A percentile compares a stretch with the other conserved stretches of the same genome.
Evolutionary conservation across 805 yeast species (phyloP).

Genomic region (Candida jianshihensis): DNA sequence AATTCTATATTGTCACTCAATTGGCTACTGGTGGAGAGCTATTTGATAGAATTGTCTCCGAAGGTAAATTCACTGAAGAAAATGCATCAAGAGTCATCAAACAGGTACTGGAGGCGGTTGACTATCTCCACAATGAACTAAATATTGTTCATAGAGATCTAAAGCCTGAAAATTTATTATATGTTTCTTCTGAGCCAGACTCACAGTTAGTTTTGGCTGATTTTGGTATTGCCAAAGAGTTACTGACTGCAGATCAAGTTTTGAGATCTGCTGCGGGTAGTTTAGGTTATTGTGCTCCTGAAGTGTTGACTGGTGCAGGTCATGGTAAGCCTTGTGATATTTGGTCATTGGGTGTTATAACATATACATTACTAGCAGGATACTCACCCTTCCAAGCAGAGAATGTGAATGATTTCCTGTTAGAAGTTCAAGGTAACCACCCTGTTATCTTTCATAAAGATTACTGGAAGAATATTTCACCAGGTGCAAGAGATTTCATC

Average conservation of each 20-base stretch:
- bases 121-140: slow-evolving; percentile 58
- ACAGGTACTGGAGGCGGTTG: slow-evolving; percentile 72
- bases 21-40: slow-evolving; percentile 95
- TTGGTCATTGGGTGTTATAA: slow-evolving; percentile 92
- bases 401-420: slow-evolving; percentile 69
- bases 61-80: slow-evolving; percentile 81
- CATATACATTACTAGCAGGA: slow-evolving; percentile 86
- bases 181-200: slow-evolving; percentile 47
- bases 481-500: slow-evolving; percentile 76
- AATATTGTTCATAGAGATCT: slow-evolving; percentile 91
- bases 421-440: slow-evolving; percentile 64
- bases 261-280: slow-evolving; percentile 80
- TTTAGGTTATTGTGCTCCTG: slow-evolving; percentile 97
- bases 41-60: slow-evolving; percentile 74
- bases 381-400: slow-evolving; percentile 89
- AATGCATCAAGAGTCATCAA: slow-evolving; percentile 75
- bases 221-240: slow-evolving; percentile 87
- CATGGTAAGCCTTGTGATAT: slow-evolving; percentile 95
- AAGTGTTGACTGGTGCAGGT: slow-evolving; percentile 71
- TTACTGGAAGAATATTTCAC: slow-evolving; percentile 79
- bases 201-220: slow-evolving; percentile 86
- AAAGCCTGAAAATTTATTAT: slow-evolving; percentile 89
- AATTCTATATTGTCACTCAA: slow-evolving; percentile 90
- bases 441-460: slow-evolving; percentile 81
- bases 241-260: slow-evolving; percentile 52